Conservation (phyloP, 345 rosid species). For the Geranium brycei region DNA sequence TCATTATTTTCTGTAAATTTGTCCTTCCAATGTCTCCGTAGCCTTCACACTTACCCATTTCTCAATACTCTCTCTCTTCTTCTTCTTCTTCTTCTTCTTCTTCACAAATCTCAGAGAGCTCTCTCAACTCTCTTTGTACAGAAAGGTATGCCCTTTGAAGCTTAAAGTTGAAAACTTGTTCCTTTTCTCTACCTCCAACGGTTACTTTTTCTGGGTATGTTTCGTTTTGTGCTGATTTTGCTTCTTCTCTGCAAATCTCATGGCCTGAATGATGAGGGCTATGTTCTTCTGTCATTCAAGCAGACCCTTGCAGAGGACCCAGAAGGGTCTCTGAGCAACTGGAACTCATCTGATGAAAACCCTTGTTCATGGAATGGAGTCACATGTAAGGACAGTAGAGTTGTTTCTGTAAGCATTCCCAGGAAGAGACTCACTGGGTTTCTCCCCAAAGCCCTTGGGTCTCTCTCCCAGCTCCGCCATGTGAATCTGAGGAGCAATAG, state of each 20-base stretch:
- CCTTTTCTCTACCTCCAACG: conserved; percentile 10
- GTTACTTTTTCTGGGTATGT: conserved; percentile 23
- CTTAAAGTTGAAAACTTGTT: too few relatives aligned
- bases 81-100: conserved; percentile 8
- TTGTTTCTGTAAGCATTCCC: conserved; percentile 74
- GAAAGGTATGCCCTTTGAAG: conserved; percentile 18
- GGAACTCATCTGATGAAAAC: conserved; percentile 65
- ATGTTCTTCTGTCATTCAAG: conserved; percentile 63
- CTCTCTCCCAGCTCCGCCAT: conserved; percentile 72
- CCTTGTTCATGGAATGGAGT: conserved; percentile 93
- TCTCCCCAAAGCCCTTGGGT: conserved; percentile 70
- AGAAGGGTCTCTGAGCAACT: conserved; percentile 56
- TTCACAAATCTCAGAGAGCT: too few relatives aligned
- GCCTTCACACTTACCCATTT: conserved; percentile 17
- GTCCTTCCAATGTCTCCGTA: conserved; percentile 10
- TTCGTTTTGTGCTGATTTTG: conserved; percentile 16
- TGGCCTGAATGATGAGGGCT: conserved; percentile 49
- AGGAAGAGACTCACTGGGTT: conserved; percentile 66
- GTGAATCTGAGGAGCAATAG: conserved; percentile 68
- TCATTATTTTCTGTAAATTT: neutral
- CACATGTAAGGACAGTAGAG: conserved; percentile 68
- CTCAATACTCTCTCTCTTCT: conserved; percentile 15
- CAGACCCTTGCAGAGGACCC: conserved; percentile 59
- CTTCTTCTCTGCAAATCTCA: conserved; percentile 19
- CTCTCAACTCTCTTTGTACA: neutral